A percentile compares a stretch with the other conserved stretches of the same genome.
phyloP scores from a whole-genome alignment of 1,139 yeast species.

The Nakaseomyces uthaithaninus region DNA sequence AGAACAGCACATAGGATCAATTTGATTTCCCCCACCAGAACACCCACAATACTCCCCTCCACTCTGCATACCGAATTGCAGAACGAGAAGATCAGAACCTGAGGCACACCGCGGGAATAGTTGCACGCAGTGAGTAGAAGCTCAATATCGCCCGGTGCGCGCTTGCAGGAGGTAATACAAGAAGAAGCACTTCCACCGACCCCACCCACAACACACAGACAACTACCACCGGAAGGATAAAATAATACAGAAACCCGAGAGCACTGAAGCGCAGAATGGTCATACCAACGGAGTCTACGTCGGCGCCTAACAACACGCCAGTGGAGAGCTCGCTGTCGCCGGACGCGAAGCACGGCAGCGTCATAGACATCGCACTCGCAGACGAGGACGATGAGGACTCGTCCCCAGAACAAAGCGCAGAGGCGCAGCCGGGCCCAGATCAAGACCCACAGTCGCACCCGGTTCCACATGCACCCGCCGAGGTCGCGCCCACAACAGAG shows the following conservation, averaged over 20 bases:
- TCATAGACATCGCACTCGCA: constrained; percentile 3
- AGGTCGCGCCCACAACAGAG: background rate
- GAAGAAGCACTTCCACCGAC: no score
- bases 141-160: no score
- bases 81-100: no score
- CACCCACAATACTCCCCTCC: no score
- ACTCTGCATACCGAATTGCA: no score
- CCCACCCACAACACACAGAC: no score
- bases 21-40: no score
- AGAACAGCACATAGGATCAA: no score
- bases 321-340: constrained; percentile 9
- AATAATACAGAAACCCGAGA: background rate
- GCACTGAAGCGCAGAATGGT: background rate
- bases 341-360: constrained; percentile 1
- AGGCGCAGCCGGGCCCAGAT: background rate
- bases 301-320: constrained; percentile 28
- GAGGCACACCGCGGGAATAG: no score
- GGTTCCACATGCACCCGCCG: background rate
- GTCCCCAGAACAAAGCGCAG: background rate
- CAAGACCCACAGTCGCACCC: background rate
- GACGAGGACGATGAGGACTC: constrained; percentile 4
- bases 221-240: no score
- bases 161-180: no score
- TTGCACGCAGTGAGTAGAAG: no score
- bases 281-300: constrained; percentile 15